A percentile compares a stretch with the other conserved stretches of the same genome.
These are phyloP conservation scores for Hygrocybe coccinea DNA, from an alignment of 768 basidiomycete species.

Conservation along the genomic window DNA sequence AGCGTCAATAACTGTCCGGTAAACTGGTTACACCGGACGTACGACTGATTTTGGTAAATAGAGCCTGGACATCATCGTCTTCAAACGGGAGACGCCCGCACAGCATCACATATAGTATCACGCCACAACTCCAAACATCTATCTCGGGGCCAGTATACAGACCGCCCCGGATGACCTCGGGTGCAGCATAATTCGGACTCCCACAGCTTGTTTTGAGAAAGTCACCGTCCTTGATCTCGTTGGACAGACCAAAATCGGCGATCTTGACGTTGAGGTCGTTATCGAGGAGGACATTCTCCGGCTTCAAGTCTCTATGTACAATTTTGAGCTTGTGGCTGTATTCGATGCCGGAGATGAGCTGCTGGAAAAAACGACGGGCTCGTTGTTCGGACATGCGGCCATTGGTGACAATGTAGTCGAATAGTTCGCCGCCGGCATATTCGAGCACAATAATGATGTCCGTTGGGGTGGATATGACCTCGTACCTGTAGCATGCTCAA, in stretches of 20 bases:
- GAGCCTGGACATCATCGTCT: constrained; percentile 87
- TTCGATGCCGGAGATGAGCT: constrained; percentile 95
- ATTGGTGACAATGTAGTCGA: constrained; percentile 95
- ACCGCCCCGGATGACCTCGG: constrained; percentile 93
- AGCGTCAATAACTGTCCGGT: constrained; percentile 5
- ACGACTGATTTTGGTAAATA: constrained; percentile 95
- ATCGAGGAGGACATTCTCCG: constrained; percentile 89
- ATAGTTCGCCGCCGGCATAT: constrained; percentile 92
- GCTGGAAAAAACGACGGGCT: constrained; percentile 94
- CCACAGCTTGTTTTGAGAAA: constrained; percentile 97
- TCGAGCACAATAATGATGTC: constrained; percentile 99
- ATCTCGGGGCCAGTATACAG: constrained; percentile 97
- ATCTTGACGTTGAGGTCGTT: constrained; percentile 91
- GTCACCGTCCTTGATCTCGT: constrained; percentile 93
- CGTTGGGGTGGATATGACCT: constrained; percentile 86
- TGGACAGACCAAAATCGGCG: constrained; percentile 96
- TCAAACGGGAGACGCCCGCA: constrained; percentile 95
- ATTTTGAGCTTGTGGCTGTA: constrained; percentile 96
- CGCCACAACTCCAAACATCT: constrained; percentile 97
- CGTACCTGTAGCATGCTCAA: constrained; percentile 43
- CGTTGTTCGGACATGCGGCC: constrained; percentile 86
- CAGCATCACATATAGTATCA: constrained; percentile 98
- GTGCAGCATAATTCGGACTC: constrained; percentile 97
- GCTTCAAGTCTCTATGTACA: constrained; percentile 96
- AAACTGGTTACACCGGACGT: constrained; percentile 23